These are phyloP conservation scores for Rostrohypoxylon terebratum DNA, from an alignment of 495 filamentous ascomycete species.

Conservation along the genomic window DNA sequence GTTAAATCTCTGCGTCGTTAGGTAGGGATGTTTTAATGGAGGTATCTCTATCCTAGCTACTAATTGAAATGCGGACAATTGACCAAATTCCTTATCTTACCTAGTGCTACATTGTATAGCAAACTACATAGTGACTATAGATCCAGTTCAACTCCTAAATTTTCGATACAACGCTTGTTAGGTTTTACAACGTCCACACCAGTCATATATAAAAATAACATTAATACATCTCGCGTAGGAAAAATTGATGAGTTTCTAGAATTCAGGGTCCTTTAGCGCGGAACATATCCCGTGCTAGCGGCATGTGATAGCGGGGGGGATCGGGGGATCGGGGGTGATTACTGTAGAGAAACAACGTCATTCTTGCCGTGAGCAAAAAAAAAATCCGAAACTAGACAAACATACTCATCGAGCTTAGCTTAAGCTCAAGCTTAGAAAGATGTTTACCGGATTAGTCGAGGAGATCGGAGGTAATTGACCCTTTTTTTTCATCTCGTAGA, in stretches of 20 bases:
- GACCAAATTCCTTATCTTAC: not conserved
- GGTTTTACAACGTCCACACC: not conserved
- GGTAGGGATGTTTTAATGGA: not conserved
- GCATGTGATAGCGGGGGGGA: slow-evolving; percentile 45
- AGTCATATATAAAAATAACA: not conserved
- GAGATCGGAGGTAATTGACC: slow-evolving; percentile 82
- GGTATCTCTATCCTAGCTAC: not conserved
- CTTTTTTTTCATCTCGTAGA: not conserved
- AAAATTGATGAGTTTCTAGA: not conserved
- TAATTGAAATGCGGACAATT: not conserved
- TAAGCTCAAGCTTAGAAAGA: slow-evolving; percentile 54
- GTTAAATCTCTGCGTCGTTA: not conserved
- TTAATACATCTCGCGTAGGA: slow-evolving; percentile 21
- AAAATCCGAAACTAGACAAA: slow-evolving; percentile 20
- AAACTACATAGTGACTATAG: not conserved
- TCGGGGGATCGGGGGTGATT: not conserved
- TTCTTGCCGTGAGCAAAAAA: slow-evolving; percentile 28
- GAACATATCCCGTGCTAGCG: slow-evolving; percentile 24
- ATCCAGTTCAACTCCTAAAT: not conserved
- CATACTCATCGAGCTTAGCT: slow-evolving; percentile 12
- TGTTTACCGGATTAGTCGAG: slow-evolving; percentile 99
- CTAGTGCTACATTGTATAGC: not conserved
- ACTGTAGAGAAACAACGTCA: slow-evolving; percentile 33
- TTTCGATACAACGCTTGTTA: not conserved
- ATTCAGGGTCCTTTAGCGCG: slow-evolving; percentile 35